A percentile compares a stretch with the other conserved stretches of the same genome.
phyloP scores from a whole-genome alignment of 257 asterid species.

The Nicotiana attenuata region DNA sequence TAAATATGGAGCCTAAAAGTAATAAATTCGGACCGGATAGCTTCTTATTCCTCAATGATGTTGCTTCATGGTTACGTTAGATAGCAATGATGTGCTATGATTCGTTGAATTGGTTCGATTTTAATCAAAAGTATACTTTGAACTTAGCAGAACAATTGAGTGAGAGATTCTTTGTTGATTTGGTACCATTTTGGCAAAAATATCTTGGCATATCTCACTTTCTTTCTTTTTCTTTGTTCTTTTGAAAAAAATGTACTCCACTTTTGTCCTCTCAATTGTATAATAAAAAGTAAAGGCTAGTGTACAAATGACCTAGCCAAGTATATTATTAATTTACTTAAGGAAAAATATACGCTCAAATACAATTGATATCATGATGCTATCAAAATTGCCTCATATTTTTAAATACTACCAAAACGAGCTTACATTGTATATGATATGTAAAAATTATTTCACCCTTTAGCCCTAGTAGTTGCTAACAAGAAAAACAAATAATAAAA shows the following conservation, averaged over 20 bases:
- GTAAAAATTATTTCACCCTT: too few species aligned
- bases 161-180: neutral
- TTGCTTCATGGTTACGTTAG: neutral
- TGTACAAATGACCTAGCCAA: neutral
- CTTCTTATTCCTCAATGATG: neutral
- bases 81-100: neutral
- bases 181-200: conserved; percentile 3
- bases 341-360: too few species aligned
- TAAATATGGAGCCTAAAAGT: too few species aligned
- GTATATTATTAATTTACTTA: too few species aligned
- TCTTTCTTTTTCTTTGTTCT: neutral
- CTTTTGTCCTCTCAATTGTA: neutral
- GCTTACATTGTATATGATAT: too few species aligned
- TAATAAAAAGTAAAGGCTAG: neutral
- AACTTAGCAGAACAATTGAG: neutral
- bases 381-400: too few species aligned
- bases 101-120: neutral
- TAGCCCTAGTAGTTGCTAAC: too few species aligned
- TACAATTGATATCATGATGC: too few species aligned
- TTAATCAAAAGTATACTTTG: neutral
- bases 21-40: too few species aligned
- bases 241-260: neutral
- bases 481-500: too few species aligned
- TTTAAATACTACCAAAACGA: too few species aligned
- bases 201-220: neutral